Base-by-base conservation (phyloP, 2,329 filamentous ascomycete species). In the Fusarium zealandicum region DNA sequence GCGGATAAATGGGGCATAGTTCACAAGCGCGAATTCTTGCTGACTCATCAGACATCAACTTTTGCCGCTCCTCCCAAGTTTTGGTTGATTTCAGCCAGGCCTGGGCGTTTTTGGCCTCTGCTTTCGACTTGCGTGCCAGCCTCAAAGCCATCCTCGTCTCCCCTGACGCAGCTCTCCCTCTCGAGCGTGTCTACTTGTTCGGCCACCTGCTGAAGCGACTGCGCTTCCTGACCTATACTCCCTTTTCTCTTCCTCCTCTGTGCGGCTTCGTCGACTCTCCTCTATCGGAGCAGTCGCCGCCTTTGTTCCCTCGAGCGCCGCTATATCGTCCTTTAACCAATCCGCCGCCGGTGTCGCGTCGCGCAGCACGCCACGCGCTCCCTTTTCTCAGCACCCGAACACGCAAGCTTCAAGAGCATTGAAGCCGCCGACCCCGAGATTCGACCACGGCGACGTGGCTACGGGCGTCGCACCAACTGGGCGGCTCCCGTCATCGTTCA, bases 381-480 rank as follows among this genome's bases (percentile, higher is more conserved):
- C 37, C 10, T 25, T 25, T 25, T 8, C 22, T 25, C 22, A 25
- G 7, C 43, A 38, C 51, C 42, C 51, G 45, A 47, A 49, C 51
- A 31, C 37, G 39, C 31, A 57, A 59, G 37, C 62, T 60, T 66
- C 66, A 57, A 57, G 40, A 54, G 53, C 56, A 40, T 57, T 59
- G 57, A 65, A 62, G 57, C 55, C 52, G 42, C 32, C 54, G 54
- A 51, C 37, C 27, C 48, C 48, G 40, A 63, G 59, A 51, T 44
- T 35, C 64, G 56, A 41, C 55, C 51, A 38, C 49, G 32, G 41
- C 41, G 38, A 58, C 54, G 48, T 54, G 53, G 53, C 51, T 68
- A 66, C 64, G 67, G 66, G 68, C 63, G 72, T 73, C 72, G 71
- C 70, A 63, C 61, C 57, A 68, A 51, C 59, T 70, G 69, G 66